Base-by-base conservation (phyloP, 2,329 filamentous ascomycete species). In the Colletotrichum paranaense region DNA sequence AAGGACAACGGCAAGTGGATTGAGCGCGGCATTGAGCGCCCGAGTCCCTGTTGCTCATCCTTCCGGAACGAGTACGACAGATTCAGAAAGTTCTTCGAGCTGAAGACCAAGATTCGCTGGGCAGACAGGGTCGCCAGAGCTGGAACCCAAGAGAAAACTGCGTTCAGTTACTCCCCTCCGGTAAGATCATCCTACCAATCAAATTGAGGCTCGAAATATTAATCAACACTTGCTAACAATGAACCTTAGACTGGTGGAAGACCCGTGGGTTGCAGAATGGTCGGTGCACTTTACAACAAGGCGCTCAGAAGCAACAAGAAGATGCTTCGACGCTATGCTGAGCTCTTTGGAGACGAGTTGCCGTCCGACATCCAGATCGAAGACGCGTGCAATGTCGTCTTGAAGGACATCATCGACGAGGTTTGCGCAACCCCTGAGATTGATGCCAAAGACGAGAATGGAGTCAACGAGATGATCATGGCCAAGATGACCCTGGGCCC, bases 81-180 rank as follows among this genome's bases (percentile, higher is more conserved):
- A 0, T 93, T 94, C 78, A 84, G 84, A 72, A 76, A 80, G 0
- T 90, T 92, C 76, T 94, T 94, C 78, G 79, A 79, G 12, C 81
- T 83, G 8, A 90, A 90, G 79, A 91, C 91, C 0, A 88, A 89
- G 0, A 82, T 90, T 11, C 78, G 83, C 1, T 94, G 92, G 92
- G 84, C 88, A n/a, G 82, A 91, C 56, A 84, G 90, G 16, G 79
- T 89, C 1, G 67, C 81, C 5, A 78, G 78, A 60, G 78, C 80
- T 38, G 79, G 79, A 5, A 82, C 79, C 1, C 81, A 74, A 65
- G 78, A 80, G 4, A 68, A 69, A 11, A 77, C 75, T 0, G 78
- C 76, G 26, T 89, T 88, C 72, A 81, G 82, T 58, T 89, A 89
- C 68, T 57, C 78, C n/a, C 84, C 85, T 9, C 87, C 87, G 53